Conservation (phyloP, 2,329 filamentous ascomycete genomes). For the Lachnellula subtilissima region DNA sequence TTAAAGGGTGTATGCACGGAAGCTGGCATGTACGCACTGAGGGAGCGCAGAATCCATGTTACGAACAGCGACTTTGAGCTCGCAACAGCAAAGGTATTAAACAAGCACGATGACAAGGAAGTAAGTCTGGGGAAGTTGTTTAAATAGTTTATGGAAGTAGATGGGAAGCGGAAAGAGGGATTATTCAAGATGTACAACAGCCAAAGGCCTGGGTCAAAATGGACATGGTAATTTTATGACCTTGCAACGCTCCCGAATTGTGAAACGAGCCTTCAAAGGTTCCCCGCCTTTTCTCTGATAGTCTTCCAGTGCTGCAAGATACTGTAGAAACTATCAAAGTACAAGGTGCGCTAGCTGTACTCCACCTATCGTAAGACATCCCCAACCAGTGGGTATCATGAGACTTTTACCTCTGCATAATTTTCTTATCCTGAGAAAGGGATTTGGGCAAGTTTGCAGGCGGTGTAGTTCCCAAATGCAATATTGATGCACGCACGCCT, state of each 20-base stretch:
- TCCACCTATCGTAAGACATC: too few relatives aligned
- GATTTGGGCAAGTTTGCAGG: neutral
- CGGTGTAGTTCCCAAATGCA: neutral
- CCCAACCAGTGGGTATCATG: neutral
- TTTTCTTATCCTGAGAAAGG: neutral
- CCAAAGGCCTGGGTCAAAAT: slow-evolving; percentile 7
- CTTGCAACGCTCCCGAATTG: neutral
- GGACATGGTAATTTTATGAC: neutral
- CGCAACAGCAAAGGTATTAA: slow-evolving; percentile 96
- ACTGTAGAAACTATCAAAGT: too few relatives aligned
- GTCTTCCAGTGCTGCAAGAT: too few relatives aligned
- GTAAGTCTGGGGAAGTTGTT: slow-evolving; percentile 83
- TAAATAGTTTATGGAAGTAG: slow-evolving; percentile 77
- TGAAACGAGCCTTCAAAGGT: neutral
- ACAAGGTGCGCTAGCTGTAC: too few relatives aligned
- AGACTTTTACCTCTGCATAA: neutral
- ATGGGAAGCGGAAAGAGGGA: neutral
- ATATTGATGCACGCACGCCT: neutral
- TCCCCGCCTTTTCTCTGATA: neutral
- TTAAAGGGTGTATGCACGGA: slow-evolving; percentile 98
- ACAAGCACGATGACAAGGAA: slow-evolving; percentile 99
- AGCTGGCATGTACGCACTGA: slow-evolving; percentile 94
- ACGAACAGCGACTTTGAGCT: slow-evolving; percentile 99
- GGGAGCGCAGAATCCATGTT: slow-evolving; percentile 93
- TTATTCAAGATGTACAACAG: slow-evolving; percentile 28